Base-by-base conservation (phyloP, 2,329 filamentous ascomycete genomes). In the Falciphora oryzae region DNA sequence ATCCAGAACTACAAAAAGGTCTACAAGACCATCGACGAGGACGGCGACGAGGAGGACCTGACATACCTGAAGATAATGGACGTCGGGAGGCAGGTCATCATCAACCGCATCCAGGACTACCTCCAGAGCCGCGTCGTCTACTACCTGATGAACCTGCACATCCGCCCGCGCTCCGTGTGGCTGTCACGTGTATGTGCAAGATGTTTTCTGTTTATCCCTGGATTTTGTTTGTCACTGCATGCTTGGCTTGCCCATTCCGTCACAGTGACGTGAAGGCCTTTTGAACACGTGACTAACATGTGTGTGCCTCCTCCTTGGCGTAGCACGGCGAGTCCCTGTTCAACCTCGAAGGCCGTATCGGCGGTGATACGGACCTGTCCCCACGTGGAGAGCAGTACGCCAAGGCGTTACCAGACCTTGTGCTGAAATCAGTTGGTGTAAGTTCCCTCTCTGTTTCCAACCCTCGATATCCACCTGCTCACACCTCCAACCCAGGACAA, bases 1-100 rank as follows among this genome's bases (percentile, higher is more conserved):
- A 99, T 99, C 73, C 88, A 90, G 72, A 97, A 97, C 77, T 99
- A 99, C 77, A 95, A 99, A 77, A 95, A 95, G 77, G 91, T 96
- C 32, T 99, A 99, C 77, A 87, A 96, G 79, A 94, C 92, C 1
- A 92, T 99, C 71, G 92, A 96, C 70, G 90, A 90, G 69, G 83
- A 87, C 67, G 81, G 79, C 57, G 90, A 96, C 68, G 94, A 98
- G 81, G 87, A 85, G 70, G 83, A 94, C 70, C 86, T 95, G 71
- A 97, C 95, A 53, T 99, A 97, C 74, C 89, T 98, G 74, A 98
- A 99, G 79, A 90, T 99, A 74, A 96, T 98, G 83, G 89, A 99
- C 73, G 92, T 98, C 16, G 93, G 95, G 66, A 92, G 92, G 70
- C 92, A 96, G 73, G 93, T 98, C 74, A 95, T 98, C 73, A 98